A percentile compares a stretch with the other conserved stretches of the same genome.
These are phyloP conservation scores for Ophiostoma ulmi DNA, from an alignment of 2,329 filamentous ascomycete genomes.

Conservation along the genomic window DNA sequence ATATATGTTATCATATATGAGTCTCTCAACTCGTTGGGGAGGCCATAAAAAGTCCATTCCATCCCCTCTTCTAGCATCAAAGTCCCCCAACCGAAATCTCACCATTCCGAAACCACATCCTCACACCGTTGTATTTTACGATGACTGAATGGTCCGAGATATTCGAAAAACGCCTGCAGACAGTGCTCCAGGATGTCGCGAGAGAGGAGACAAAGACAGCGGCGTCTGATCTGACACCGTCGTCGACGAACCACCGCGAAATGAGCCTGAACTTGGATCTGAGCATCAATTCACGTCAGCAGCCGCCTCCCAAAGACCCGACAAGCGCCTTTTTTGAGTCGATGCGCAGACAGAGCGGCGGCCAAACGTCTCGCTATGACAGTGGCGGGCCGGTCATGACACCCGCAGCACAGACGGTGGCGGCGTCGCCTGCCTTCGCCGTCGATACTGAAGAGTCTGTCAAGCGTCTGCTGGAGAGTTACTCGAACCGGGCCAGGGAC, in stretches of 20 bases:
- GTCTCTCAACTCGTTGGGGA: background rate
- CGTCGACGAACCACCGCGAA: conserved; percentile 16
- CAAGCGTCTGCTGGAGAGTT: conserved; percentile 24
- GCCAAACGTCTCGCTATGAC: background rate
- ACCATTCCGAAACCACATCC: background rate
- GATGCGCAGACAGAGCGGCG: conserved; percentile 20
- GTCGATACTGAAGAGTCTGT: background rate
- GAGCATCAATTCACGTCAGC: background rate
- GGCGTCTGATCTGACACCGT: conserved; percentile 21
- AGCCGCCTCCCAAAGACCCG: conserved; percentile 15
- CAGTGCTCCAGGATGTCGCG: conserved; percentile 18
- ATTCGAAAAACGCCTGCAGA: conserved; percentile 26
- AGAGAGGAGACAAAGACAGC: background rate
- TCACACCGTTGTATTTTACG: background rate
- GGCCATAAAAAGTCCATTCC: background rate
- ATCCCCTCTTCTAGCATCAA: background rate
- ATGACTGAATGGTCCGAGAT: conserved; percentile 26
- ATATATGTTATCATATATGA: background rate
- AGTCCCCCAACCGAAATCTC: background rate
- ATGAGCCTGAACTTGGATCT: background rate
- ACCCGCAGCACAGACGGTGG: background rate
- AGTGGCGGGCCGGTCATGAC: background rate
- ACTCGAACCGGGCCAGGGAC: conserved; percentile 24
- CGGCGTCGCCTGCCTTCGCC: background rate
- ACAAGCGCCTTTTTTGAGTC: conserved; percentile 26